A percentile compares a stretch with the other conserved stretches of the same genome.
Evolutionary conservation across 1,284 basidiomycete genomes (phyloP).

Genomic region (Violaceomyces palustris): DNA sequence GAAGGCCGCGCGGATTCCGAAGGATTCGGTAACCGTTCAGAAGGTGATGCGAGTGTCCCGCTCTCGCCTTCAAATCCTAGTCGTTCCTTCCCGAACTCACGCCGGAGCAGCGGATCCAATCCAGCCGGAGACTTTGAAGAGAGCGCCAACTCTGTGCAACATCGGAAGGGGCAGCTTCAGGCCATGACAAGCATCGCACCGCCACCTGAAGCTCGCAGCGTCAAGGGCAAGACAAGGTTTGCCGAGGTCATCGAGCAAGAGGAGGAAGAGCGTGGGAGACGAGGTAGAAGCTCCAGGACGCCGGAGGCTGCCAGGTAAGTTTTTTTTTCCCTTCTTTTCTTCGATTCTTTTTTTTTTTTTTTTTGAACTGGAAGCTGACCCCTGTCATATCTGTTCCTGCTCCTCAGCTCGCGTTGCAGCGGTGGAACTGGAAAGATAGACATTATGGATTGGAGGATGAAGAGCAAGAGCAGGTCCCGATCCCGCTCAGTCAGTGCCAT

Average conservation of each 20-base stretch:
- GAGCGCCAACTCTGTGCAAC: background rate
- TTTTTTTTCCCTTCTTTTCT: conserved; percentile 11
- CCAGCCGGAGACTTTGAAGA: background rate
- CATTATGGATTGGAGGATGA: conserved; percentile 50
- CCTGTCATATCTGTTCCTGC: conserved; percentile 31
- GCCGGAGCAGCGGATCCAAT: conserved; percentile 4
- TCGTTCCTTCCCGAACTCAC: background rate
- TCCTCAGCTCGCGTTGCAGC: conserved; percentile 1
- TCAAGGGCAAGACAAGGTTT: conserved; percentile 56
- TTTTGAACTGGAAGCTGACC: too few relatives aligned
- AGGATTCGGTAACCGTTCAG: too few relatives aligned
- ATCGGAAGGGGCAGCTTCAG: conserved; percentile 10
- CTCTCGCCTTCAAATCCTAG: background rate
- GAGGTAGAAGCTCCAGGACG: conserved; percentile 35
- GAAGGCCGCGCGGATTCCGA: conserved; percentile 1
- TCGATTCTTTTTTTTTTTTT: too few relatives aligned
- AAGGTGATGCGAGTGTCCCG: too few relatives aligned
- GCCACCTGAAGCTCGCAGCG: conserved; percentile 3
- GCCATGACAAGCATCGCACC: conserved; percentile 23
- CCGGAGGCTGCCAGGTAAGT: conserved; percentile 62
- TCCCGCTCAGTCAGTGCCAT: conserved; percentile 61
- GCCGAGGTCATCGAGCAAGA: conserved; percentile 53
- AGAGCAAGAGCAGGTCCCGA: conserved; percentile 52
- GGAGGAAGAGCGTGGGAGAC: conserved; percentile 37
- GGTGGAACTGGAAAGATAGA: conserved; percentile 13